These are phyloP conservation scores for Fomes fomentarius DNA, from an alignment of 1,284 basidiomycete genomes.

Conservation along the genomic window DNA sequence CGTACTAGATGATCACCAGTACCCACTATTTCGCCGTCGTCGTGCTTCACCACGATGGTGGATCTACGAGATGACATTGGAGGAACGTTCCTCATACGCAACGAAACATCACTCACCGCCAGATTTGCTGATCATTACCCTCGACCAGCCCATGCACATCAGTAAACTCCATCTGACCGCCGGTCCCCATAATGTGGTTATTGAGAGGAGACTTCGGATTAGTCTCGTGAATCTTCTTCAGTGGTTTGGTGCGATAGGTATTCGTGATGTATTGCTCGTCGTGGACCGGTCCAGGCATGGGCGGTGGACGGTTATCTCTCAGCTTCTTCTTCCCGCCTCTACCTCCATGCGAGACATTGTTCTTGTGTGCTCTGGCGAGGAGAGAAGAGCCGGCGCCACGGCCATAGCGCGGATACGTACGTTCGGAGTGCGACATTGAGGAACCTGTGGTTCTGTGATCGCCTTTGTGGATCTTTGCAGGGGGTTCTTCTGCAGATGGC, in stretches of 20 bases:
- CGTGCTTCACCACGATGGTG: constrained; percentile 23
- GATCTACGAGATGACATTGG: constrained; percentile 1
- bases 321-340: constrained; percentile 17
- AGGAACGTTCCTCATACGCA: neutral
- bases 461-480: constrained; percentile 29
- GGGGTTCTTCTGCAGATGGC: constrained; percentile 22
- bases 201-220: constrained; percentile 52
- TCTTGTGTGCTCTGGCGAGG: constrained; percentile 22
- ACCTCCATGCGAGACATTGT: constrained; percentile 17
- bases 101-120: constrained; percentile 15
- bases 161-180: constrained; percentile 13
- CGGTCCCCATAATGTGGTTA: constrained; percentile 34
- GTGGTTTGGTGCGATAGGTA: constrained; percentile 29
- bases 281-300: constrained; percentile 32
- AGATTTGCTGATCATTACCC: constrained; percentile 19
- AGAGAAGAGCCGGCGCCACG: constrained; percentile 24
- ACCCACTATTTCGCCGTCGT: constrained; percentile 47
- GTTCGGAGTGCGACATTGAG: constrained; percentile 17
- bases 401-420: constrained; percentile 16
- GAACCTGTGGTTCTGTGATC: constrained; percentile 10
- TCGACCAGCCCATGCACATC: constrained; percentile 15
- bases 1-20: constrained; percentile 67
- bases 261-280: constrained; percentile 34
- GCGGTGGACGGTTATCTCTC: constrained; percentile 13
- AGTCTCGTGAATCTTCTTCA: constrained; percentile 37